Base-by-base conservation (phyloP, 768 basidiomycete species). In the Cytidiella melzeri region DNA sequence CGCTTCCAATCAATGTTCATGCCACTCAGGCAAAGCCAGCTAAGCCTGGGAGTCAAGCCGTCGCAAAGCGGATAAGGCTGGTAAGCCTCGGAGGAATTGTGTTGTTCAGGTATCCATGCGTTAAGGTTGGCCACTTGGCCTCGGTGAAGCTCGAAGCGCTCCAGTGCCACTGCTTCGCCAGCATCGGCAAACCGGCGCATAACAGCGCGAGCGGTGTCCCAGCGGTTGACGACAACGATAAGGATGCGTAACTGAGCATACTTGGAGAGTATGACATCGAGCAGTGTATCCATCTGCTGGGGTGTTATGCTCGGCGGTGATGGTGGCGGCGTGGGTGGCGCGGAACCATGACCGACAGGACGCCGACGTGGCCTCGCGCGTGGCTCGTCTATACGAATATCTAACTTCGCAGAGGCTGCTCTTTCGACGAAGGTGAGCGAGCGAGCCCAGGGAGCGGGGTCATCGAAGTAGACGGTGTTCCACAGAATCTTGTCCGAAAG, bases 111-210 rank as follows among this genome's bases (percentile, higher is more conserved):
- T 34, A 38, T 30, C 44, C 36, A 34, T 25, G 23, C 12, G 3
- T 26, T 41, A 36, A 5, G 15, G 21, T 18, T 44, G 13, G 19
- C 48, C 53, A 18, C 27, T 5, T 18, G 37, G 79, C 12, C 66
- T 26, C 83, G 78, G 62, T 84, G 83, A 23, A 89, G 62, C 63
- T 87, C 84, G 54, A 87, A 66, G 24, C 77, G 77, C 54, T 82
- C 73, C n/a, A 89, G 60, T 36, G 53, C 43, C 21, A 18, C 47
- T 2, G 59, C 50, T 2, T 38, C 50, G 4, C 56, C 54, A 2
- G 41, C 56, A 10, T 19, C 39, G 27, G 54, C 41, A 44, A 87
- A 64, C 52, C 69, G 73, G 45, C 79, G 70, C 50, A 87, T 62
- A 45, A 80, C 67, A 3, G 69, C 65, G 24, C 30, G 20, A 36